Conservation (phyloP, 1,284 basidiomycete genomes). For the Gymnopus androsaceus region DNA sequence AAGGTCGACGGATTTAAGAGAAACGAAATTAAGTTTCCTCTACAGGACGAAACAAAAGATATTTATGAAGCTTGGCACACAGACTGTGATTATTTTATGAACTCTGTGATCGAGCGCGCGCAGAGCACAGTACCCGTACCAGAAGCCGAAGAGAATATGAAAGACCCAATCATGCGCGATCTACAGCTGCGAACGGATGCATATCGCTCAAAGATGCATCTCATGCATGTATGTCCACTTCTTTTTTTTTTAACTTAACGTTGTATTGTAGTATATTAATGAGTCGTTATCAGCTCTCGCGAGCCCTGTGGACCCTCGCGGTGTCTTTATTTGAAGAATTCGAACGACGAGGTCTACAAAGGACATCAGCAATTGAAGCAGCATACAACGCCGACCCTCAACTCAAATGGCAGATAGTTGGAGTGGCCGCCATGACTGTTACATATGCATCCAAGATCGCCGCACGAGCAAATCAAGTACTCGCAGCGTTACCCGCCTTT, state of each 20-base stretch:
- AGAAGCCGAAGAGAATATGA: not conserved
- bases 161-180: not conserved
- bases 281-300: not conserved
- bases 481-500: not conserved
- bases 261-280: not conserved
- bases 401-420: not conserved
- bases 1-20: no score
- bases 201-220: not conserved
- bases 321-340: not conserved
- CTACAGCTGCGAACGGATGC: not conserved
- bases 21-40: no score
- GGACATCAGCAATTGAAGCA: not conserved
- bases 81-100: not conserved
- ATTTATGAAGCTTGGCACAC: not conserved
- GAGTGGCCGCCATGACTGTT: not conserved
- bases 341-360: not conserved
- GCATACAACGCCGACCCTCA: not conserved
- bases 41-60: not conserved
- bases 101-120: not conserved
- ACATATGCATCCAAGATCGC: not conserved
- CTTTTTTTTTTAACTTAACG: not conserved
- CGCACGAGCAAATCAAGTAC: not conserved
- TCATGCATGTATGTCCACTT: not conserved
- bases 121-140: not conserved
- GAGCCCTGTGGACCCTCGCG: not conserved